Conservation (phyloP, 306 rosid species). For the Rosa chinensis region DNA sequence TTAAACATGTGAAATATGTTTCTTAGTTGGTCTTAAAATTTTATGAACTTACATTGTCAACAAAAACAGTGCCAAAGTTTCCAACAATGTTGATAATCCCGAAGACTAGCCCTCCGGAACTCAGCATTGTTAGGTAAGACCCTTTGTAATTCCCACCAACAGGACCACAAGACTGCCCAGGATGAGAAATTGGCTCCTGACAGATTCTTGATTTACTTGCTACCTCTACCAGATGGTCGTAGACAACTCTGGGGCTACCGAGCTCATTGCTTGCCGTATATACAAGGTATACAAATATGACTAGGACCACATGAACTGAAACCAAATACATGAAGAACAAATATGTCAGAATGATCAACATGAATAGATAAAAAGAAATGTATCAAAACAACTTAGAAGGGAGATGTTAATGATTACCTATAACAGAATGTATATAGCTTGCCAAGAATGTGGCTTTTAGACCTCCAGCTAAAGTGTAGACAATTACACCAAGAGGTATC, state of each 20-base stretch:
- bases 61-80: slow-evolving; percentile 90
- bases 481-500: slow-evolving; percentile 91
- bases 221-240: slow-evolving; percentile 60
- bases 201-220: slow-evolving; percentile 78
- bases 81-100: slow-evolving; percentile 90
- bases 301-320: slow-evolving; percentile 81
- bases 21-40: slow-evolving; percentile 3
- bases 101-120: slow-evolving; percentile 88
- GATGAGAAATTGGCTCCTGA: slow-evolving; percentile 69
- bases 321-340: slow-evolving; percentile 17
- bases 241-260: slow-evolving; percentile 74
- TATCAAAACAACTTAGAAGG: background rate
- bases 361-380: background rate
- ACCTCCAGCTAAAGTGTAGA: slow-evolving; percentile 91
- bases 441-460: slow-evolving; percentile 97
- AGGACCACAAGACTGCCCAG: slow-evolving; percentile 96
- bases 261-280: slow-evolving; percentile 76
- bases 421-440: slow-evolving; percentile 92
- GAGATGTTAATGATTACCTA: slow-evolving; percentile 49
- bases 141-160: slow-evolving; percentile 79
- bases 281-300: slow-evolving; percentile 85
- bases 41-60: slow-evolving; percentile 72
- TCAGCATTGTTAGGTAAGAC: slow-evolving; percentile 82
- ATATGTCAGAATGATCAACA: slow-evolving; percentile 1
- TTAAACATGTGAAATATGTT: slow-evolving; percentile 9